Evolutionary conservation across 805 yeast genomes (phyloP).

Genomic region (Candida maesae): DNA sequence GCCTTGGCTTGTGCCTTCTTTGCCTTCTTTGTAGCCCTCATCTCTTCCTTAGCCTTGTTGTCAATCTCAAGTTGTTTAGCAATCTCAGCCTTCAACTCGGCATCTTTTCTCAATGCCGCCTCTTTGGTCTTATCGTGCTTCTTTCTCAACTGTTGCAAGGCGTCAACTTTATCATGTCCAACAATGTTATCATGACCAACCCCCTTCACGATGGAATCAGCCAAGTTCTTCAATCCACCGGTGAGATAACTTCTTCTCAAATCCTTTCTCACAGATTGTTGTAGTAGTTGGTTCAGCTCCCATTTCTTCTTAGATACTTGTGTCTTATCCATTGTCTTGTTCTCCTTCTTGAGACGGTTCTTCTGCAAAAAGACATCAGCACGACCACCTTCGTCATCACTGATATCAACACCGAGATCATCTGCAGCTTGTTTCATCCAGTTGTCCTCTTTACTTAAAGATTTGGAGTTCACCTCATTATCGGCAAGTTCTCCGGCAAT

Average conservation of each 20-base stretch:
- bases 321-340: slow-evolving; percentile 48
- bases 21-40: background rate
- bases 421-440: slow-evolving; percentile 93
- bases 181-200: slow-evolving; percentile 62
- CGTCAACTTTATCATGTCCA: slow-evolving; percentile 67
- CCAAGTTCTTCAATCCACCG: slow-evolving; percentile 73
- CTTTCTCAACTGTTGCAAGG: slow-evolving; percentile 55
- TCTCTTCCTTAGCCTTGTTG: background rate
- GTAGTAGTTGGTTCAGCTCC: slow-evolving; percentile 51
- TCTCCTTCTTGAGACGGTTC: slow-evolving; percentile 53
- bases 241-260: slow-evolving; percentile 71
- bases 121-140: slow-evolving; percentile 8
- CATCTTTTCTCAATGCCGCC: background rate
- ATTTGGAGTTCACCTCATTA: slow-evolving; percentile 54
- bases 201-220: slow-evolving; percentile 69
- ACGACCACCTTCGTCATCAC: slow-evolving; percentile 62
- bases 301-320: slow-evolving; percentile 44
- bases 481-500: slow-evolving; percentile 77
- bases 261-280: slow-evolving; percentile 55
- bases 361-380: slow-evolving; percentile 67
- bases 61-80: background rate
- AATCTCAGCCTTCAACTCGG: slow-evolving; percentile 2
- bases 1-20: background rate
- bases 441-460: slow-evolving; percentile 61
- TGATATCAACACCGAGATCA: slow-evolving; percentile 77